Evolutionary conservation across 148 eudicot genomes (phyloP), one percentile per base, ranked within the genome.

Genomic region (Selenicereus undatus): DNA sequence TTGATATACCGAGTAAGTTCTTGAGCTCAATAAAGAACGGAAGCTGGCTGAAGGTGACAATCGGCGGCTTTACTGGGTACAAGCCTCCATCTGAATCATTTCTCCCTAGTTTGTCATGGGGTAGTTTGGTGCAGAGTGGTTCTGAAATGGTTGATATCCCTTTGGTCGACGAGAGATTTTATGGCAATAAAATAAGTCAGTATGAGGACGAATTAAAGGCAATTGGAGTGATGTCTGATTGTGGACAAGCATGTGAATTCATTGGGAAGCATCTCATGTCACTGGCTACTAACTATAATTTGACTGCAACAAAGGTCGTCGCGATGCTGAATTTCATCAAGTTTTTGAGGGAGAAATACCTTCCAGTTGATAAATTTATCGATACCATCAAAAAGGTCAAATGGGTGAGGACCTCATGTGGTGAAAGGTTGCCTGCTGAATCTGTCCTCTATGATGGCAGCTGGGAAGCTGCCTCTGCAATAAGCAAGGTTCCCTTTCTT

Each of bases 71-170:
- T 86, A 18, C 81, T 18, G 86, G 80, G 14, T 84, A 82, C 75
- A 87, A 76, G 72, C 77, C 92, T 45, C 97, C 93, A 9, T 87
- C 90, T 36, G 75, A 87, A 70, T 92, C 93, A 16, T 92, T 90
- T 81, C 77, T 88, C 54, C 58, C 85, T 20, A 77, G 76, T 39
- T 80, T 90, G 17, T 85, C 88, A 3, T 86, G 88, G 88, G 86
- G 4, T 4, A 26, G 54, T 65, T 81, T 89, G 79, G 79, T 92
- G 64, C 90, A 88, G 62, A 85, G 83, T 56, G 88, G 86, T 66
- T 87, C 88, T 0, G 85, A 87, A 16, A 81, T 87, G 72, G 88
- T 90, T 66, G 94, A 92, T 75, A 85, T 92, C 68, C 92, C 90
- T 5, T 80, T 91, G 24, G 80, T 92, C 48, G 90, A 92, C 83